Conservation (phyloP, 352 stramenopile genomes). For the Globisporangium nagaii region DNA sequence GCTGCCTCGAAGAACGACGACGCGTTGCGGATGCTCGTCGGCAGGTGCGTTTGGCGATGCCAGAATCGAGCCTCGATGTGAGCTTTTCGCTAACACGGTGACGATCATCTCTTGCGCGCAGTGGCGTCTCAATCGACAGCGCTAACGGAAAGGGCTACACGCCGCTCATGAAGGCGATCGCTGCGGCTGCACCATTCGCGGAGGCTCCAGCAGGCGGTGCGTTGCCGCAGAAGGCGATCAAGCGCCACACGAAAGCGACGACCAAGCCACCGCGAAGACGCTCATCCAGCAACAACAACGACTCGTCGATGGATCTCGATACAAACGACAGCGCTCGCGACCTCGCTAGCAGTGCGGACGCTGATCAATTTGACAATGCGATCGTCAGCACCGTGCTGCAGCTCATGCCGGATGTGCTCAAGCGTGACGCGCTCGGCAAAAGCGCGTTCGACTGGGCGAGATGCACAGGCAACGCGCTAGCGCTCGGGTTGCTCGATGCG, state of each 20-base stretch:
- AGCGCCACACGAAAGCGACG: neutral
- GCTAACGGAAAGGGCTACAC: conserved; percentile 57
- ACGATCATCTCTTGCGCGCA: too few relatives aligned
- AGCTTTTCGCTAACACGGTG: too few relatives aligned
- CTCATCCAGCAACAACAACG: neutral
- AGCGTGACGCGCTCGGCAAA: conserved; percentile 36
- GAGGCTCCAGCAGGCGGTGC: neutral
- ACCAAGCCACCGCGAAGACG: neutral
- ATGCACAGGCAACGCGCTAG: conserved; percentile 34
- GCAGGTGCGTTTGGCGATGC: conserved; percentile 25
- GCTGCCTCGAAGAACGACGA: conserved; percentile 38
- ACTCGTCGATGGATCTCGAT: neutral
- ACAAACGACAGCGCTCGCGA: conserved; percentile 1
- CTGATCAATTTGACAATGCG: conserved; percentile 34
- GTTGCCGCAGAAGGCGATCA: neutral
- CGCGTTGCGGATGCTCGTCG: conserved; percentile 35
- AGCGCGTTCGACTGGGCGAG: conserved; percentile 65
- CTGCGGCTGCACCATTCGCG: conserved; percentile 27
- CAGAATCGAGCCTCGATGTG: neutral
- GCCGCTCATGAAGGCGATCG: conserved; percentile 71
- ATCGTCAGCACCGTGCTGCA: conserved; percentile 40
- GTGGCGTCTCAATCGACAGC: conserved; percentile 50
- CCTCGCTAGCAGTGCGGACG: neutral
- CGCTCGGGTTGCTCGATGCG: conserved; percentile 26
- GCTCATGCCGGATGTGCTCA: conserved; percentile 35